Evolutionary conservation across 805 yeast genomes (phyloP), one percentile per base, ranked within the genome.

Genomic region (Cyberlindnera meyerae): DNA sequence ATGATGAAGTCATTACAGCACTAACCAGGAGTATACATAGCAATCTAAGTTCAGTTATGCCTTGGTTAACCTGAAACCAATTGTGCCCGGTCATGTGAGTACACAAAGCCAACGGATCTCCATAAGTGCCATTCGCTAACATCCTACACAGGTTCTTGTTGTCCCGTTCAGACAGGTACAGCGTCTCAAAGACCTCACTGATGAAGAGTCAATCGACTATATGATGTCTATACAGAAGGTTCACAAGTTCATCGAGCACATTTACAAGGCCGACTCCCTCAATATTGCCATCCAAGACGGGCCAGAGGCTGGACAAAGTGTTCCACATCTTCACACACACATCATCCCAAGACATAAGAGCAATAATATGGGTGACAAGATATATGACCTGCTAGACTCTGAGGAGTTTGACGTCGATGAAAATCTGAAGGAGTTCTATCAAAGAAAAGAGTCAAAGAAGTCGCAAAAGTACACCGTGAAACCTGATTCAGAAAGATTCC

Each of bases 201-300:
- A 65, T 0, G 88, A 77, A 37, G 97, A 93, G 54, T 68, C 78
- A 4, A 57, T 68, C 3, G 98, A 93, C 57, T 84, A 81, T 58
- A 87, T 88, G 70, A 59, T 60, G 17, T 77, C 95, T 0, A 64
- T 93, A 8, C 96, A 85, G 47, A 52, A 72, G 31, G 70, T 93
- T 0, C 79, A 87, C 43, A 61, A 63, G 36, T 82, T 88, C 44
- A 78, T 93, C 12, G 79, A 72, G 45, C 52, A 68, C 39, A 64
- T 70, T 11, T 93, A 79, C 57, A 70, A 78, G 24, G 95, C 96
- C 2, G 94, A 89, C 48, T 69, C 95, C 1, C 54, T 88, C 42
- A 94, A 94, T 55, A 71, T 93, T 27, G 90, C 97, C 9, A 86
- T 94, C 41, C 99, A 93, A 58, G 99, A 93, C 57, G 98, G 98